Conservation (phyloP, 2,329 filamentous ascomycete genomes). For the Metarhizium album region DNA sequence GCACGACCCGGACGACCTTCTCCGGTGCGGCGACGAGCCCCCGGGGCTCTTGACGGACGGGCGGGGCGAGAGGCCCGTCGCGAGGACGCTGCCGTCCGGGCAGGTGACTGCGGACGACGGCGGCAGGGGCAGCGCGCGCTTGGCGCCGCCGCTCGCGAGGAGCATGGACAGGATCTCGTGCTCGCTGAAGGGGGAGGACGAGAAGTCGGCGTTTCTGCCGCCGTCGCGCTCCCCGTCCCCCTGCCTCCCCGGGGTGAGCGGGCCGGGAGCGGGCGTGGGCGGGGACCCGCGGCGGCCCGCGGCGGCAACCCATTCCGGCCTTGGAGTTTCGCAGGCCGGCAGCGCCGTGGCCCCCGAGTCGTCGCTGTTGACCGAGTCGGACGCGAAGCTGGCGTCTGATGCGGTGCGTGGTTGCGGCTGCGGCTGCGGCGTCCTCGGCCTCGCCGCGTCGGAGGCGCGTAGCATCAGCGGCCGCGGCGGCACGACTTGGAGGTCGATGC, state of each 20-base stretch:
- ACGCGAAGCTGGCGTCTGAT: slow-evolving; percentile 16
- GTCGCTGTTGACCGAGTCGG: slow-evolving; percentile 15
- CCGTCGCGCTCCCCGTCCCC: background rate
- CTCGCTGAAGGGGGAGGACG: slow-evolving; percentile 23
- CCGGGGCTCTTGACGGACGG: slow-evolving; percentile 10
- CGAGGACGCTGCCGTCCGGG: slow-evolving; percentile 17
- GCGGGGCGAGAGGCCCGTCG: slow-evolving; percentile 19
- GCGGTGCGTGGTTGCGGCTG: slow-evolving; percentile 1
- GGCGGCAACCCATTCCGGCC: slow-evolving; percentile 4
- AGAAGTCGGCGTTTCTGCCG: slow-evolving; percentile 8
- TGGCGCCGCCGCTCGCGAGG: slow-evolving; percentile 12
- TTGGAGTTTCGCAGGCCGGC: slow-evolving; percentile 9
- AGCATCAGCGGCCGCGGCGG: slow-evolving; percentile 2
- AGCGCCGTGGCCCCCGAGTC: slow-evolving; percentile 12
- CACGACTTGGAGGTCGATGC: background rate
- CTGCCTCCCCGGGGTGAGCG: slow-evolving; percentile 1
- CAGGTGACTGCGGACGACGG: slow-evolving; percentile 18
- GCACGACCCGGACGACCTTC: slow-evolving; percentile 15
- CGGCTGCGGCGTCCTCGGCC: slow-evolving; percentile 8
- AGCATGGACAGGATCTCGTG: slow-evolving; percentile 23
- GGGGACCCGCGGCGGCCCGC: slow-evolving; percentile 5
- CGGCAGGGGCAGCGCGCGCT: slow-evolving; percentile 18
- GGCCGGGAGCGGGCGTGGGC: slow-evolving; percentile 6
- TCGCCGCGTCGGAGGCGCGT: slow-evolving; percentile 9
- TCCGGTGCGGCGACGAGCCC: slow-evolving; percentile 10